Conservation (phyloP, 202 grass and related monocot genomes). For the Zoysia matrella region DNA sequence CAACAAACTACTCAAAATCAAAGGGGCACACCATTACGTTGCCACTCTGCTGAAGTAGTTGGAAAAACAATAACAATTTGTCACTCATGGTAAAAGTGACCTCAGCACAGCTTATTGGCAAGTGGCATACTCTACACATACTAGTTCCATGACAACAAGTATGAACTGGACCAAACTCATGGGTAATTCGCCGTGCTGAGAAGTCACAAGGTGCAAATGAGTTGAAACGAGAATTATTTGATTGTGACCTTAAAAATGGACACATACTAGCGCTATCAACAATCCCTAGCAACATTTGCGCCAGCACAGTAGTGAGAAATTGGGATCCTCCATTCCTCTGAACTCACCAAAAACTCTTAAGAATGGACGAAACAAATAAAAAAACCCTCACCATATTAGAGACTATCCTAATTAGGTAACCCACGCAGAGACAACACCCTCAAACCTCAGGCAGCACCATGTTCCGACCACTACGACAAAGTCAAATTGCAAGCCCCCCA, state of each 20-base stretch:
- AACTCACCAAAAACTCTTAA: not conserved
- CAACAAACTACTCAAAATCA: not conserved
- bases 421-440: no score
- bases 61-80: not conserved
- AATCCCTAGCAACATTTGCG: not conserved
- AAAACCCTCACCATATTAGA: no score
- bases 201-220: not conserved
- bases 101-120: slow-evolving; percentile 2
- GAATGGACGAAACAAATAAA: not conserved
- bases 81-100: slow-evolving; percentile 15
- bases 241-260: not conserved
- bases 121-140: not conserved
- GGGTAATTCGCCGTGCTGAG: not conserved
- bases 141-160: not conserved
- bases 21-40: not conserved
- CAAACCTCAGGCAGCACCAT: not conserved
- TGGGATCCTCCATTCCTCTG: not conserved
- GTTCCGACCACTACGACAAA: not conserved
- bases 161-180: not conserved
- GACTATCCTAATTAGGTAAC: no score
- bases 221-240: not conserved
- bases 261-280: no score
- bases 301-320: not conserved
- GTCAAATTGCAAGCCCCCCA: slow-evolving; percentile 4
- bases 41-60: slow-evolving; percentile 7